Percentiles rank a stretch among this genome's conserved stretches.
phyloP scores from a whole-genome alignment of 2,329 filamentous ascomycete genomes.

The Sarocladium strictum region DNA sequence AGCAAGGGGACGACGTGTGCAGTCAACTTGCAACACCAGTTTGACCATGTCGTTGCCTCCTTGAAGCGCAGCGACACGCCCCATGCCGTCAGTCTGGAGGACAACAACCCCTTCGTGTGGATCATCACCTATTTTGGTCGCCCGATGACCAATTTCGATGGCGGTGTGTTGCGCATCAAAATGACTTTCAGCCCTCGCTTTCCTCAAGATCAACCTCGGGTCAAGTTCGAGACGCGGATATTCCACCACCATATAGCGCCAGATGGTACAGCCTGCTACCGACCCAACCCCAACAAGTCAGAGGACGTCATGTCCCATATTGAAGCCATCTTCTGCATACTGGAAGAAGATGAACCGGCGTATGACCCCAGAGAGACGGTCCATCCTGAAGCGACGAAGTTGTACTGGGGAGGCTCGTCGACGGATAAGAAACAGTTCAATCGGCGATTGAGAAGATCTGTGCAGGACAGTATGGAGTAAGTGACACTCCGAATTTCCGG shows the following conservation, averaged over 20 bases:
- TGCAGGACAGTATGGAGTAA: constrained; percentile 63
- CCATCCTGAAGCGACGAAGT: constrained; percentile 74
- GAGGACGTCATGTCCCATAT: constrained; percentile 82
- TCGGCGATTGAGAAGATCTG: constrained; percentile 70
- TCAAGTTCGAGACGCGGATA: constrained; percentile 71
- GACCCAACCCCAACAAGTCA: constrained; percentile 48
- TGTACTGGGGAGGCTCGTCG: constrained; percentile 72
- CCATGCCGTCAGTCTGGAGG: constrained; percentile 68
- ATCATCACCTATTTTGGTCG: constrained; percentile 80
- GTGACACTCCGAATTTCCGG: constrained; percentile 16
- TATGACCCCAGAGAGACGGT: constrained; percentile 89
- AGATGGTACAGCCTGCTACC: constrained; percentile 80
- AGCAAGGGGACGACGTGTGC: constrained; percentile 66
- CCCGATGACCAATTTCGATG: constrained; percentile 89
- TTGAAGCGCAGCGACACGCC: constrained; percentile 68
- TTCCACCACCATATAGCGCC: constrained; percentile 84
- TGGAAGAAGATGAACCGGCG: constrained; percentile 83
- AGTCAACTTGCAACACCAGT: constrained; percentile 73
- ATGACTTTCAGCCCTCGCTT: constrained; percentile 78
- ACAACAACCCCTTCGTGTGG: constrained; percentile 89
- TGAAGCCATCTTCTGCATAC: constrained; percentile 69
- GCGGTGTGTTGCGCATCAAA: constrained; percentile 78
- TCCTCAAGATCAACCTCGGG: constrained; percentile 81
- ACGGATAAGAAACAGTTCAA: constrained; percentile 83
- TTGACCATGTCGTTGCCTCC: constrained; percentile 70